Evolutionary conservation across 176 grass and related monocot genomes (phyloP).

Genomic region (Puya raimondii): DNA sequence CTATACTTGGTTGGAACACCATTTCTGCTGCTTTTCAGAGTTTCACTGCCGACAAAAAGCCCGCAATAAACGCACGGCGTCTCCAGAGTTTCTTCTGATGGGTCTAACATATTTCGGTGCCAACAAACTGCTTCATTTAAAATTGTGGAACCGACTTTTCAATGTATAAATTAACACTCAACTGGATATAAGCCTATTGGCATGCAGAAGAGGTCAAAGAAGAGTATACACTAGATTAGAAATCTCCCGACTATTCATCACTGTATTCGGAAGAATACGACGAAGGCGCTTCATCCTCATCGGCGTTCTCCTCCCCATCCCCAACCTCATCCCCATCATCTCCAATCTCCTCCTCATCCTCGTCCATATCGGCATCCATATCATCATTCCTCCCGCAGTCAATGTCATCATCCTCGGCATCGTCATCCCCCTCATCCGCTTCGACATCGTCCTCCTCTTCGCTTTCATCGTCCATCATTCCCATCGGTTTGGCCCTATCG

Average conservation of each 20-base stretch:
- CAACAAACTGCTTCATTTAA: no score
- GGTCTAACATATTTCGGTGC: no score
- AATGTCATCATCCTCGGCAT: constrained; percentile 37
- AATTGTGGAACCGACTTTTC: no score
- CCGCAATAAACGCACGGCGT: no score
- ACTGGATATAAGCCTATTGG: no score
- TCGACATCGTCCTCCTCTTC: constrained; percentile 41
- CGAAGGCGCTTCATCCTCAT: constrained; percentile 32
- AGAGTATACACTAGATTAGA: not conserved
- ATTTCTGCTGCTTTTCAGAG: no score
- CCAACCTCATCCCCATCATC: constrained; percentile 38
- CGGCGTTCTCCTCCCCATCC: constrained; percentile 38
- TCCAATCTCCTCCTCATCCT: constrained; percentile 34
- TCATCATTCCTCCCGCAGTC: constrained; percentile 13
- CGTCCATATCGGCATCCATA: constrained; percentile 36
- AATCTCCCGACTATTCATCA: constrained; percentile 25
- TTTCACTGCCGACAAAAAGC: no score
- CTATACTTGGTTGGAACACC: no score
- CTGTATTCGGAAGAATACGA: constrained; percentile 59
- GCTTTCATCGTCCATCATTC: constrained; percentile 33
- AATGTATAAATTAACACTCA: no score
- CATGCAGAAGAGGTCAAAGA: not conserved
- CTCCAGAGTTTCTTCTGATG: no score
- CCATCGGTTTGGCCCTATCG: constrained; percentile 22
- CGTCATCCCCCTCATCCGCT: constrained; percentile 44